Conservation (phyloP, 2,329 filamentous ascomycete genomes). For the Chalara sp. region DNA sequence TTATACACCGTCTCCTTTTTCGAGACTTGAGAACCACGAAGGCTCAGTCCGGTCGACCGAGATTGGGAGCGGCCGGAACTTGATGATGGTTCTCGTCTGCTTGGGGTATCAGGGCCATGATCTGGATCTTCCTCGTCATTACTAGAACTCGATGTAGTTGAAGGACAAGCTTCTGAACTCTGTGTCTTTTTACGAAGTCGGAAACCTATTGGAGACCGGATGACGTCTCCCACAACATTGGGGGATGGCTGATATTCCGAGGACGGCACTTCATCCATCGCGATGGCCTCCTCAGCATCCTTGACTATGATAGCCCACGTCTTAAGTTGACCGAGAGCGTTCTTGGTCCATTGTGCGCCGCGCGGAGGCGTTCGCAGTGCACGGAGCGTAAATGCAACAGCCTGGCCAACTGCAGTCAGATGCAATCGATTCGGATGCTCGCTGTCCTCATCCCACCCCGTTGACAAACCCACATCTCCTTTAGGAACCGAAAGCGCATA, state of each 20-base stretch:
- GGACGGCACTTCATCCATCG: neutral
- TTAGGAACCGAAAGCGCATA: neutral
- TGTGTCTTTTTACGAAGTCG: neutral
- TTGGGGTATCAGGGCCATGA: too few relatives aligned
- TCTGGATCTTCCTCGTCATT: too few relatives aligned
- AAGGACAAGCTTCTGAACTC: too few relatives aligned
- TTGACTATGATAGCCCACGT: neutral
- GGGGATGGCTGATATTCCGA: neutral
- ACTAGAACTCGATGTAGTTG: too few relatives aligned
- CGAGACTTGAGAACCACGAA: too few relatives aligned
- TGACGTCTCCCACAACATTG: neutral
- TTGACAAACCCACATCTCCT: neutral
- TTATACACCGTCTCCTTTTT: too few relatives aligned
- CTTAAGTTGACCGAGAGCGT: neutral
- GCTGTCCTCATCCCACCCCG: neutral
- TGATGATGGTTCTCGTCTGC: too few relatives aligned
- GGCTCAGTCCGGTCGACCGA: too few relatives aligned
- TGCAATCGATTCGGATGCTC: neutral
- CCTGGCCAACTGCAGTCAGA: neutral
- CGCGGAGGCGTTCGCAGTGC: neutral
- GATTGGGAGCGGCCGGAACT: too few relatives aligned
- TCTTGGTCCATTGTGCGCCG: neutral
- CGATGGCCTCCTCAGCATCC: neutral
- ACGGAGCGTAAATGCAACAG: constrained; percentile 1
- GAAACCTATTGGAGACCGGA: neutral